Percentiles rank a stretch among this genome's conserved stretches.
phyloP scores from a whole-genome alignment of 164 flowering plant genomes.

The Nelumbo lutea region DNA sequence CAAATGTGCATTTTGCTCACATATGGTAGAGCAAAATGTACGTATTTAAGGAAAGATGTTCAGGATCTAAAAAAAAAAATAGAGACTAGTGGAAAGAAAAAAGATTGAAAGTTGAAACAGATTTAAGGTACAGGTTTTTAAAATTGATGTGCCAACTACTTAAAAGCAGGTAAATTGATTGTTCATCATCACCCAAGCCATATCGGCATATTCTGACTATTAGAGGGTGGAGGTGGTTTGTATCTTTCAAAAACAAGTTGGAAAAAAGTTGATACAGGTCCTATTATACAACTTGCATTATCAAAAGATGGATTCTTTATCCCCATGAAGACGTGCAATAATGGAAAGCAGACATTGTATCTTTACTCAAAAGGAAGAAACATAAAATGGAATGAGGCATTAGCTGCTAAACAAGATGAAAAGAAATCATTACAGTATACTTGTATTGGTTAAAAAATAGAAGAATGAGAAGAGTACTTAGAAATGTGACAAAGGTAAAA shows the following conservation, averaged over 20 bases:
- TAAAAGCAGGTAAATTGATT: not conserved
- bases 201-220: not conserved
- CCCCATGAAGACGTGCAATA: not conserved
- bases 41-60: too few relatives aligned
- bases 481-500: too few relatives aligned
- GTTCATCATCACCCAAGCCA: not conserved
- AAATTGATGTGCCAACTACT: not conserved
- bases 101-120: too few relatives aligned
- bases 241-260: not conserved
- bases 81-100: too few relatives aligned
- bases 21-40: too few relatives aligned
- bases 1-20: too few relatives aligned
- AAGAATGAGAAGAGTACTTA: too few relatives aligned
- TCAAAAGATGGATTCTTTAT: not conserved
- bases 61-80: too few relatives aligned
- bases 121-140: too few relatives aligned
- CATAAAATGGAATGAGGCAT: not conserved
- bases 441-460: too few relatives aligned
- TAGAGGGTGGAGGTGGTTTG: not conserved
- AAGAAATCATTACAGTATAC: not conserved
- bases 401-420: not conserved
- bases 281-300: not conserved
- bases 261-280: not conserved
- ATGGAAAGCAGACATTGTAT: not conserved
- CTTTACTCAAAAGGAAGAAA: not conserved